These are phyloP conservation scores for Arabidopsis thaliana DNA, from an alignment of 345 rosid genomes.

Conservation along the genomic window TAIR10.1 NC_003075.7:12913501-12914000, in stretches of 20 bases:
- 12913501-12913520: constrained; percentile 2
- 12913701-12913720: constrained; percentile 6
- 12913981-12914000: constrained; percentile 11
- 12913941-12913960: not conserved
- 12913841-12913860: not conserved
- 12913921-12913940: constrained; percentile 16
- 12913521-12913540: constrained; percentile 21
- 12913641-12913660: not conserved
- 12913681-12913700: constrained; percentile 15
- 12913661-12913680: not conserved
- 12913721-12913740: constrained; percentile 9
- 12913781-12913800: constrained; percentile 27
- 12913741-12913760: constrained; percentile 32
- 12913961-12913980: accelerated
- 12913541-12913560: constrained; percentile 34
- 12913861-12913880: constrained; percentile 3
- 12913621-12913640: not conserved
- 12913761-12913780: constrained; percentile 38
- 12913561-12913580: constrained; percentile 29
- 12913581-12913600: constrained; percentile 36
- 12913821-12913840: constrained; percentile 6
- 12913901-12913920: constrained; percentile 44
- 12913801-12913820: constrained; percentile 4
- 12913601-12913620: constrained; percentile 36
- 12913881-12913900: constrained; percentile 34